Evolutionary conservation across 192 early-diverging fungal species (phyloP), one percentile per base, ranked within the genome.

Genomic region (Coemansia sp.): DNA sequence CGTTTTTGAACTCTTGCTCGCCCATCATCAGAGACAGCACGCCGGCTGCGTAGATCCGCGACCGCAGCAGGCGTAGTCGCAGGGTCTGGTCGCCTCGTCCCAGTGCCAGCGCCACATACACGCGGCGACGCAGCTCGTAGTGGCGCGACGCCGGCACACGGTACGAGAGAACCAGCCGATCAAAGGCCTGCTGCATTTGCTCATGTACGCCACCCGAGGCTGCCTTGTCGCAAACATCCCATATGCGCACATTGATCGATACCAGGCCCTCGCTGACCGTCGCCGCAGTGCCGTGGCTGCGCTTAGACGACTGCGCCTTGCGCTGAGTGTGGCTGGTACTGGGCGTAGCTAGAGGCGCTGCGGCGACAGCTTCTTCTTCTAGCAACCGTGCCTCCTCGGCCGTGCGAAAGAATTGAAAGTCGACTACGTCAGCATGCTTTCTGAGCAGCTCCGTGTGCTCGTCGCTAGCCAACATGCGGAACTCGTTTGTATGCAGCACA

Each of bases 61-160:
- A 88, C 25, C 81, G 73, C 65, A 95, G 66, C 13, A 96, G 79
- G 52, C 84, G 70, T 23, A 75, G 75, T 31, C 95, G 82, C 36
- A 75, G 64, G 0, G 53, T 38, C 50, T 57, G 59, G 74, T 67
- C 23, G 74, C 79, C 56, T 84, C 63, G 34, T 18, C 64, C 64
- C 89, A 85, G 55, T 70, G 82, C 34, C 85, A 77, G 85, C 5
- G 92, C 91, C 43, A 95, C 86, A 21, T 91, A 84, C 52, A 95
- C 90, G 25, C 88, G 86, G 65, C 93, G 90, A 18, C 93, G 80
- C 47, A 99, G 85, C 59, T 88, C 84, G 58, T 91, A 95, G 20
- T 88, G 86, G 59, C 93, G 87, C 53, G 89, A 85, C 37, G 72
- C 72, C 0, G 94, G 89, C 31, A 98, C 85, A 9, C 77, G 66